Conservation (phyloP, 345 rosid genomes). For the Anastatica hierochuntica region DNA sequence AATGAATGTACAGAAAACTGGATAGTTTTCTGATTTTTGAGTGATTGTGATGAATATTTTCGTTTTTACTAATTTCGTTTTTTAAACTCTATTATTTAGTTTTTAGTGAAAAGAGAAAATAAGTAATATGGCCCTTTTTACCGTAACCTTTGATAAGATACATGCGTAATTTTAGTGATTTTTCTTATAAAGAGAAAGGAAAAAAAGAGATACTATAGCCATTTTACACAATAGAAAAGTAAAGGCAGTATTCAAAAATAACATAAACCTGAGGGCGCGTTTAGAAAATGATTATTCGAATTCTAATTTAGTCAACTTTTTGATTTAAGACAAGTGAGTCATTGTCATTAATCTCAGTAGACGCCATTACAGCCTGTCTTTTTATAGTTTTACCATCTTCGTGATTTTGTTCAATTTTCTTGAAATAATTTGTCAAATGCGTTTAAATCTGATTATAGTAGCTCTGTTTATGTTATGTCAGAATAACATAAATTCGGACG, state of each 20-base stretch:
- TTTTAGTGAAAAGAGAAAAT: not conserved
- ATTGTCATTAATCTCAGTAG: not conserved
- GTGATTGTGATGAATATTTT: too few relatives aligned
- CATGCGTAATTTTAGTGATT: not conserved
- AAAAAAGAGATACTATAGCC: too few relatives aligned
- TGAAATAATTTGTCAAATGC: not conserved
- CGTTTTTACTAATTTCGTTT: too few relatives aligned
- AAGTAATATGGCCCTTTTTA: not conserved
- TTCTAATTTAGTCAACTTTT: conserved; percentile 6
- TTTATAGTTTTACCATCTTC: not conserved
- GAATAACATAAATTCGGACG: not conserved
- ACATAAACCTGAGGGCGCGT: not conserved
- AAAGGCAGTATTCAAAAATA: not conserved
- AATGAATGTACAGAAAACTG: too few relatives aligned
- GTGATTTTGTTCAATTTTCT: not conserved
- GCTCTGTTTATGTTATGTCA: not conserved
- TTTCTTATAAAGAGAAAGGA: not conserved
- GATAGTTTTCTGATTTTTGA: too few relatives aligned
- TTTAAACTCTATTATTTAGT: too few relatives aligned
- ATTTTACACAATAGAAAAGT: not conserved
- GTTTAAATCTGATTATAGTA: not conserved
- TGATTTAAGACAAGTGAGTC: not conserved
- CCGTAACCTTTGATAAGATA: not conserved
- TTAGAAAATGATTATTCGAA: not conserved
- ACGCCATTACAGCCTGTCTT: conserved; percentile 13